Evolutionary conservation across 805 yeast species (phyloP).

Genomic region (Saccharomyces mikatae): DNA sequence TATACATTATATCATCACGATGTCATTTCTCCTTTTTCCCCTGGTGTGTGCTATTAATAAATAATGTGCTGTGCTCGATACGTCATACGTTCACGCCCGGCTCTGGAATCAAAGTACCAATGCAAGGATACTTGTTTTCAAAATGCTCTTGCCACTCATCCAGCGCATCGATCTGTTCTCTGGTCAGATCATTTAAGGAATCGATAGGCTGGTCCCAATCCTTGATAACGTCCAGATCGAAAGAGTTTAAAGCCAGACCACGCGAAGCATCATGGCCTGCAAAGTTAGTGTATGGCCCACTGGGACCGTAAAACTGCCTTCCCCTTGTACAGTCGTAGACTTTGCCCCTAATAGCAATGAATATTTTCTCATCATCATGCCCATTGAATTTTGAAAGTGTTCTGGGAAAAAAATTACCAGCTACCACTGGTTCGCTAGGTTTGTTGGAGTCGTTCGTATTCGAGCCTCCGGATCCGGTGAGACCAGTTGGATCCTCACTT

Average conservation of each 20-base stretch:
- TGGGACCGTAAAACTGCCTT: slow-evolving; percentile 85
- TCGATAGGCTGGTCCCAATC: slow-evolving; percentile 76
- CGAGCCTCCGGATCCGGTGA: slow-evolving; percentile 6
- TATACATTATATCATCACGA: not conserved
- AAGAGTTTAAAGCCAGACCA: slow-evolving; percentile 83
- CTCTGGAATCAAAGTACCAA: slow-evolving; percentile 59
- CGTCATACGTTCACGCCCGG: slow-evolving; percentile 21
- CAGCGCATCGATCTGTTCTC: slow-evolving; percentile 56
- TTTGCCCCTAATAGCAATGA: slow-evolving; percentile 75
- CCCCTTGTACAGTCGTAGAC: slow-evolving; percentile 81
- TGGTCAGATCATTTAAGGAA: slow-evolving; percentile 49
- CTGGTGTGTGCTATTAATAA: not conserved
- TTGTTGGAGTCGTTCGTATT: slow-evolving; percentile 5
- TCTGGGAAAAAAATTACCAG: slow-evolving; percentile 59
- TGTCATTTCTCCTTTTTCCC: not conserved
- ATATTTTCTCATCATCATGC: slow-evolving; percentile 67
- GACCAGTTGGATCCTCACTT: slow-evolving; percentile 31
- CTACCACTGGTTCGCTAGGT: slow-evolving; percentile 33
- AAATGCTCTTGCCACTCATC: slow-evolving; percentile 84
- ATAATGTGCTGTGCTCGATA: not conserved
- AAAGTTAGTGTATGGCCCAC: slow-evolving; percentile 88
- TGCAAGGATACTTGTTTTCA: slow-evolving; percentile 67
- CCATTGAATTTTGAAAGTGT: slow-evolving; percentile 75
- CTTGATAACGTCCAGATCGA: slow-evolving; percentile 59
- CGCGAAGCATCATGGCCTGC: slow-evolving; percentile 95